These are phyloP conservation scores for Yarrowia osloensis DNA, from an alignment of 805 yeast species.

Conservation along the genomic window DNA sequence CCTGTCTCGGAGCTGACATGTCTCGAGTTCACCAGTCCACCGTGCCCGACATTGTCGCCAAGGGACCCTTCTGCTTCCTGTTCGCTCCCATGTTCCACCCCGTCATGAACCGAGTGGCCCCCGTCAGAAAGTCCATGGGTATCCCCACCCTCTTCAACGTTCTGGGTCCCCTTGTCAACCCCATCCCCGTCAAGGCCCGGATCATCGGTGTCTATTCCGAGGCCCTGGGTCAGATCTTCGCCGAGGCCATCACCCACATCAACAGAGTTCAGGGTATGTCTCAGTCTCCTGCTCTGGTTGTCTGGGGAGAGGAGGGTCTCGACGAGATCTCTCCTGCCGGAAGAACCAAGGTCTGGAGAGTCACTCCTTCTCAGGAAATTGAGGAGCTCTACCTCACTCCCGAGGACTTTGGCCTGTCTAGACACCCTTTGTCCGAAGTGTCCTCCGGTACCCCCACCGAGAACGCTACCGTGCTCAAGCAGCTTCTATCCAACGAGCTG, in stretches of 20 bases:
- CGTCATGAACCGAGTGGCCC: constrained; percentile 82
- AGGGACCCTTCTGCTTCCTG: constrained; percentile 60
- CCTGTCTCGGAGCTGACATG: constrained; percentile 79
- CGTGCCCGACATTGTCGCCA: constrained; percentile 57
- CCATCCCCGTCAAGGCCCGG: constrained; percentile 77
- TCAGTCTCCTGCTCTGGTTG: constrained; percentile 67
- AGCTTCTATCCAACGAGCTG: constrained; percentile 49
- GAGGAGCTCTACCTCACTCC: constrained; percentile 50
- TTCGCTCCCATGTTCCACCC: constrained; percentile 95
- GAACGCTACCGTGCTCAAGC: constrained; percentile 67
- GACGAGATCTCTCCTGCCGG: constrained; percentile 96
- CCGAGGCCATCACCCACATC: constrained; percentile 71
- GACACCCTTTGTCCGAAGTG: constrained; percentile 68
- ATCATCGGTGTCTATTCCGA: constrained; percentile 88
- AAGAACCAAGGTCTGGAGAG: constrained; percentile 74
- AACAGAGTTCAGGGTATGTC: constrained; percentile 52
- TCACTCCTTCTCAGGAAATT: constrained; percentile 47
- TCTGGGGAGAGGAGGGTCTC: constrained; percentile 87
- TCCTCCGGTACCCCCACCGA: constrained; percentile 83
- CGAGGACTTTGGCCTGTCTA: constrained; percentile 74
- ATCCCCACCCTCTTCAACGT: constrained; percentile 93
- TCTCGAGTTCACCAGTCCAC: constrained; percentile 62
- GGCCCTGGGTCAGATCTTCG: constrained; percentile 76
- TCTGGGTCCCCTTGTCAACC: constrained; percentile 91
- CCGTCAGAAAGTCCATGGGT: constrained; percentile 74